Evolutionary conservation across 257 asterid species (phyloP).

Genomic region (Gentiana macrophylla): DNA sequence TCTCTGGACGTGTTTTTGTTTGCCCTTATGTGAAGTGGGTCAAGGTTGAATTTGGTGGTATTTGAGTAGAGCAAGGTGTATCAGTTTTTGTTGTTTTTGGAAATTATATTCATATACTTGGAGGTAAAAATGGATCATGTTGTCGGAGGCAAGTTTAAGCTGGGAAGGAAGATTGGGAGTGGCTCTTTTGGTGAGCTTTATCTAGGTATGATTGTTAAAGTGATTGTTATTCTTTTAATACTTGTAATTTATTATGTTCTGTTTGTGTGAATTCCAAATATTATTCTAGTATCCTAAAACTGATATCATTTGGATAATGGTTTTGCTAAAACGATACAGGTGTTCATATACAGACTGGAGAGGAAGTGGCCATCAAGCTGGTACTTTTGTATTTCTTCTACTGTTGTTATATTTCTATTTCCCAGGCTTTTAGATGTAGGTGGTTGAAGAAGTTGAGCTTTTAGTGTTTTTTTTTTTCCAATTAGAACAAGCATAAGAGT

Average conservation of each 20-base stretch:
- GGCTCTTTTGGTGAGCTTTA: conserved; percentile 97
- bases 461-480: neutral
- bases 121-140: conserved; percentile 50
- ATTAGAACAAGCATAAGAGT: no score
- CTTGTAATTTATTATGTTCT: neutral
- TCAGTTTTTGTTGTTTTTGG: conserved; percentile 3
- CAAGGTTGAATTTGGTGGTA: conserved; percentile 6
- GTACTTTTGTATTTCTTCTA: conserved; percentile 26
- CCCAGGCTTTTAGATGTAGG: no score
- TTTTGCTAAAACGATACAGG: conserved; percentile 37
- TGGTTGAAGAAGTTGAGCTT: no score
- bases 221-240: neutral
- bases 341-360: conserved; percentile 79
- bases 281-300: neutral
- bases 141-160: conserved; percentile 85
- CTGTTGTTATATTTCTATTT: neutral
- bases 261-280: no score
- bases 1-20: neutral
- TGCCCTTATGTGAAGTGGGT: neutral
- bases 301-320: neutral
- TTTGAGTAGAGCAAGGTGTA: conserved; percentile 10
- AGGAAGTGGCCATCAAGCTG: conserved; percentile 92
- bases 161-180: conserved; percentile 92
- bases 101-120: neutral
- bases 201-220: conserved; percentile 38